Percentiles rank a stretch among this genome's conserved stretches.
phyloP scores from a whole-genome alignment of 2,329 filamentous ascomycete genomes.

The Colletotrichum higginsianum region DNA sequence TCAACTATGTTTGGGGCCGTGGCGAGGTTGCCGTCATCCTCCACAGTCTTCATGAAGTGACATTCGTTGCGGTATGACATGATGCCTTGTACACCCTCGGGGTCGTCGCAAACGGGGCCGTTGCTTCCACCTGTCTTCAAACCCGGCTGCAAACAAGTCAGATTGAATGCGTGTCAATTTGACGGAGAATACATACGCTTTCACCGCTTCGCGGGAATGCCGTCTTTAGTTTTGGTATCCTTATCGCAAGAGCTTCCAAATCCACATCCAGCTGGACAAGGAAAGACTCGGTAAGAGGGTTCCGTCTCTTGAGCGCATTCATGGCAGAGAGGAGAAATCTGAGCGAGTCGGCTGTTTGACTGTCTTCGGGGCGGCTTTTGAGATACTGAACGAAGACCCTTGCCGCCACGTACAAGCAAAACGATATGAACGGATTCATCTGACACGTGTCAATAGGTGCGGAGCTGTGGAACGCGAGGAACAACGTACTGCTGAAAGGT shows the following conservation, averaged over 20 bases:
- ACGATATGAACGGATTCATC: conserved; percentile 97
- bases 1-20: conserved; percentile 58
- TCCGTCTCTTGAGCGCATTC: conserved; percentile 88
- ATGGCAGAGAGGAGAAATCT: conserved; percentile 93
- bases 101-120: conserved; percentile 52
- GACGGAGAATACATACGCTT: conserved; percentile 58
- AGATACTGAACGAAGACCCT: conserved; percentile 96
- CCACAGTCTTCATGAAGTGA: conserved; percentile 57
- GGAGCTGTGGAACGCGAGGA: background rate
- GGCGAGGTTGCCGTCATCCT: conserved; percentile 58
- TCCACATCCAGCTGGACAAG: conserved; percentile 94
- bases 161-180: background rate
- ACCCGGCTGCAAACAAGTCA: conserved; percentile 48
- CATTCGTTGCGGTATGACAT: conserved; percentile 62
- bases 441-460: conserved; percentile 56
- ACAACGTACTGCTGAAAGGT: conserved; percentile 80
- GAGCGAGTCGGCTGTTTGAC: conserved; percentile 83
- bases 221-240: conserved; percentile 70
- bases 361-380: conserved; percentile 92
- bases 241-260: conserved; percentile 79
- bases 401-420: conserved; percentile 95
- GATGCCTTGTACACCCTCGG: conserved; percentile 54
- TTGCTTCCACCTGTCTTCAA: conserved; percentile 44
- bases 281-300: conserved; percentile 94
- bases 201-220: conserved; percentile 69